A percentile compares a stretch with the other conserved stretches of the same genome.
phyloP scores from a whole-genome alignment of 2,329 filamentous ascomycete species.

The Colletotrichum spinosum region DNA sequence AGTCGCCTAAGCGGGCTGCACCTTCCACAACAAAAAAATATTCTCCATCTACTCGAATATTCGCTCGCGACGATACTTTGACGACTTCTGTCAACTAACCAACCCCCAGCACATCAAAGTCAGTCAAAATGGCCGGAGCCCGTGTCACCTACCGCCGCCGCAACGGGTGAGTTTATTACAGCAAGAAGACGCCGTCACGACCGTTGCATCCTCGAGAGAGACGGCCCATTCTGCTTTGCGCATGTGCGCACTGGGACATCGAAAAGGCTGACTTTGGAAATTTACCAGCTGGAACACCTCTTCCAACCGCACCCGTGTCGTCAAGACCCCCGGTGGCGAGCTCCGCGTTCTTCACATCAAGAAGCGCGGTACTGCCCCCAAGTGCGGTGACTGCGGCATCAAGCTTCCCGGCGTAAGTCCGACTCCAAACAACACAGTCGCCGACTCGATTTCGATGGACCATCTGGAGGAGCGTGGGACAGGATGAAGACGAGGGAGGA shows the following conservation, averaged over 20 bases:
- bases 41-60: slow-evolving; percentile 13
- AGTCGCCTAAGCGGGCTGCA: slow-evolving; percentile 46
- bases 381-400: slow-evolving; percentile 98
- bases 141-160: slow-evolving; percentile 79
- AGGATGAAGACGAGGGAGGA: background rate
- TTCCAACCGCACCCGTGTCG: slow-evolving; percentile 95
- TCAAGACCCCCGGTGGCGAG: slow-evolving; percentile 97
- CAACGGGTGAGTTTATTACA: slow-evolving; percentile 74
- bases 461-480: slow-evolving; percentile 24
- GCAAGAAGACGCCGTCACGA: background rate
- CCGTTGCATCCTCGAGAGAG: slow-evolving; percentile 5
- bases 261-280: slow-evolving; percentile 39
- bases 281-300: slow-evolving; percentile 90
- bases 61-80: background rate
- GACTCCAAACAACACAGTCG: slow-evolving; percentile 22
- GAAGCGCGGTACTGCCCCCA: slow-evolving; percentile 98
- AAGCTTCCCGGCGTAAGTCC: slow-evolving; percentile 97
- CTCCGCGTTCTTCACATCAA: slow-evolving; percentile 98
- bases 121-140: slow-evolving; percentile 68
- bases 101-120: slow-evolving; percentile 48
- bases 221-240: background rate
- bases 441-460: slow-evolving; percentile 20
- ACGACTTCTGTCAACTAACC: slow-evolving; percentile 44
- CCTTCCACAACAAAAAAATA: slow-evolving; percentile 24
- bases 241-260: slow-evolving; percentile 6